phyloP scores from a whole-genome alignment of 768 basidiomycete genomes.

The Leccinum uliginosum region DNA sequence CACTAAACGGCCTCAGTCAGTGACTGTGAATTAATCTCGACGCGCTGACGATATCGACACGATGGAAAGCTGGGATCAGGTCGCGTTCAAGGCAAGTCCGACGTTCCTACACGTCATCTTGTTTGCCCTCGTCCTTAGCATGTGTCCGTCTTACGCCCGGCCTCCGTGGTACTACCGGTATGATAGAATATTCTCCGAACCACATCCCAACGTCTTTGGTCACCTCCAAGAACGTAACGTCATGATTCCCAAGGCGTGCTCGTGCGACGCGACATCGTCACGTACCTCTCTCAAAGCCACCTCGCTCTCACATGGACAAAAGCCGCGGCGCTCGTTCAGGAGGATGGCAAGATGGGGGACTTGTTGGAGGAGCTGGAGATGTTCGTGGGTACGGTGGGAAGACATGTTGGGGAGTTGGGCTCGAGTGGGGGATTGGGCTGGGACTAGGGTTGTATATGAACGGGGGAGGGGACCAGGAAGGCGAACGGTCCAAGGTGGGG shows the following conservation, averaged over 20 bases:
- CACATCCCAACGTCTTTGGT: slow-evolving; percentile 59
- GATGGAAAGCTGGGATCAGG: slow-evolving; percentile 30
- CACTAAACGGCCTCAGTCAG: too few species aligned
- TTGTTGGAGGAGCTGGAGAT: slow-evolving; percentile 63
- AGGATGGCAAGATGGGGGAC: slow-evolving; percentile 58
- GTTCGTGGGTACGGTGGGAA: slow-evolving; percentile 58
- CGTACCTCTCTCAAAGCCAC: slow-evolving; percentile 56
- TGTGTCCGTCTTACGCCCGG: background rate
- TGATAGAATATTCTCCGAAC: slow-evolving; percentile 57
- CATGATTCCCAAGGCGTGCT: slow-evolving; percentile 62
- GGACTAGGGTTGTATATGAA: background rate
- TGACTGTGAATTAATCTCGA: background rate
- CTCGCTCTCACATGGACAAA: slow-evolving; percentile 65
- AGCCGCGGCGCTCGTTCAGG: slow-evolving; percentile 60
- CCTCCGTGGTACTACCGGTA: background rate
- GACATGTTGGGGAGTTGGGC: slow-evolving; percentile 56
- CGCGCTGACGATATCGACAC: background rate
- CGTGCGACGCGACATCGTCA: slow-evolving; percentile 64
- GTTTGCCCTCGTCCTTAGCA: background rate
- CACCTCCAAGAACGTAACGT: slow-evolving; percentile 68
- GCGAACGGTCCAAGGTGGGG: background rate
- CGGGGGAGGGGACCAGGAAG: background rate
- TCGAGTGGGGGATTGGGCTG: background rate
- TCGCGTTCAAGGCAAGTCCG: slow-evolving; percentile 28
- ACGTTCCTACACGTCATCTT: background rate